phyloP scores from a whole-genome alignment of 1,284 basidiomycete species.

The Cryptococcus jaspeensis region DNA sequence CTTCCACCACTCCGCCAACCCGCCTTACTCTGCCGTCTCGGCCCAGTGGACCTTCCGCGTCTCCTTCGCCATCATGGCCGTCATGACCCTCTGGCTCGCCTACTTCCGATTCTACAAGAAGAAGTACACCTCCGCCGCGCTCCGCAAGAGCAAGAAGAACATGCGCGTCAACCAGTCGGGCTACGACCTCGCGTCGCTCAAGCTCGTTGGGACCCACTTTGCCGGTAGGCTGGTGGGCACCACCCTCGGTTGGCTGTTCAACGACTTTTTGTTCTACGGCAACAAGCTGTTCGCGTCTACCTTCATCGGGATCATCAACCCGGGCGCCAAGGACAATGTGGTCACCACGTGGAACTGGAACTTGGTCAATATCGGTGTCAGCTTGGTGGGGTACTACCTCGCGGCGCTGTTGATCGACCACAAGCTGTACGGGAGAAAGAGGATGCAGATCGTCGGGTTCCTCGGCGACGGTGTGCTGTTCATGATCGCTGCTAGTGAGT shows the following conservation, averaged over 20 bases:
- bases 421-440: constrained; percentile 54
- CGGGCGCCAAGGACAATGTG: constrained; percentile 46
- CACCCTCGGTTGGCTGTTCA: constrained; percentile 56
- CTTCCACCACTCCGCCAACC: constrained; percentile 53
- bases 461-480: constrained; percentile 54
- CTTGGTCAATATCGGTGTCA: constrained; percentile 55
- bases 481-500: constrained; percentile 42
- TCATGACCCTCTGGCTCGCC: constrained; percentile 56
- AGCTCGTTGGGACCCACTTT: constrained; percentile 56
- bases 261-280: constrained; percentile 58
- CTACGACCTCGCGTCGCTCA: constrained; percentile 56
- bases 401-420: constrained; percentile 59
- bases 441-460: constrained; percentile 58
- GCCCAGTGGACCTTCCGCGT: constrained; percentile 59
- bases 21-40: constrained; percentile 51
- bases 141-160: constrained; percentile 54
- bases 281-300: constrained; percentile 52
- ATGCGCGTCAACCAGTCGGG: constrained; percentile 54
- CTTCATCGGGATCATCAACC: constrained; percentile 56
- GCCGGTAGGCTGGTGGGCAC: constrained; percentile 56
- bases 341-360: constrained; percentile 57
- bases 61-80: constrained; percentile 56
- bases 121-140: constrained; percentile 47
- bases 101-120: constrained; percentile 59
- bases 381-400: constrained; percentile 57